Percentiles rank a stretch among this genome's conserved stretches.
These are phyloP conservation scores for Tieghemiomyces parasiticus DNA, from an alignment of 192 early-diverging fungal genomes.

Conservation along the genomic window DNA sequence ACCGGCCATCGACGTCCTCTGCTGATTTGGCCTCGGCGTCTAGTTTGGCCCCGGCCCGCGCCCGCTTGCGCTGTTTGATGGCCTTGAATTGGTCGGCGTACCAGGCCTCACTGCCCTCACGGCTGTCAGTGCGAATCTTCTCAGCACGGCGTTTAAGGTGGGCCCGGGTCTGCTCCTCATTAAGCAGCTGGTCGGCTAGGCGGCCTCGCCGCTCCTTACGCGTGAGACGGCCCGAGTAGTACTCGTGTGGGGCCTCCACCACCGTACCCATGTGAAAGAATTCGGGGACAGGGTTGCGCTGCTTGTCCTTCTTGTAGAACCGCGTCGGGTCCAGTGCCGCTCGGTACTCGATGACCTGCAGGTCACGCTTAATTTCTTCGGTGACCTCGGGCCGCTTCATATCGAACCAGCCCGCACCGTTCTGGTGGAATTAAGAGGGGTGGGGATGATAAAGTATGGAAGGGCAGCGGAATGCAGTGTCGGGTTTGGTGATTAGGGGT, in stretches of 20 bases:
- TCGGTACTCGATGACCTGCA: constrained; percentile 73
- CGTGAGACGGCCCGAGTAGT: constrained; percentile 71
- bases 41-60: no score
- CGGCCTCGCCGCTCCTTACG: constrained; percentile 72
- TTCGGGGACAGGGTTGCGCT: constrained; percentile 51
- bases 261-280: constrained; percentile 94
- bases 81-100: no score
- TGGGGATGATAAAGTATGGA: no score
- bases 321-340: constrained; percentile 84
- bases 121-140: constrained; percentile 48
- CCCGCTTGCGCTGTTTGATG: no score
- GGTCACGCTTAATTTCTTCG: constrained; percentile 73
- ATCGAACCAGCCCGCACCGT: constrained; percentile 68
- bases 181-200: constrained; percentile 79
- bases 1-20: no score
- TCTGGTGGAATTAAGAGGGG: no score
- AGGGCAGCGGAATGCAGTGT: no score
- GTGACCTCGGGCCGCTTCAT: constrained; percentile 75
- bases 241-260: constrained; percentile 74
- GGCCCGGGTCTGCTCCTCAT: constrained; percentile 46
- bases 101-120: not conserved
- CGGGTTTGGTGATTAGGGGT: no score
- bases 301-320: constrained; percentile 71
- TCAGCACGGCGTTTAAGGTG: constrained; percentile 82
- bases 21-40: no score